phyloP scores from a whole-genome alignment of 2,329 filamentous ascomycete species.

The Clarireedia homoeocarpa region DNA sequence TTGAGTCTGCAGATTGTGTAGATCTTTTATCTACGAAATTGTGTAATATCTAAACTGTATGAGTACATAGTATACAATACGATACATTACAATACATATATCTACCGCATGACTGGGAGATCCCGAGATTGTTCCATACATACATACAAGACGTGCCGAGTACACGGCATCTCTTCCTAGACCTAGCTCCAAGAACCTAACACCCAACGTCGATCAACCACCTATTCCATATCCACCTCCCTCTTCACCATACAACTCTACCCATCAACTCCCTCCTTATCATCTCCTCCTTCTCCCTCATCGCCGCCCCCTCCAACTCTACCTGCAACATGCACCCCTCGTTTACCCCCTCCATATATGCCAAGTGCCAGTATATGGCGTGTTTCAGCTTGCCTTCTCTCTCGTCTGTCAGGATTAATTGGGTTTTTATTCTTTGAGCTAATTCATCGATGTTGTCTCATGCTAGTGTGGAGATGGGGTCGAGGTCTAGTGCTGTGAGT shows the following conservation, averaged over 20 bases:
- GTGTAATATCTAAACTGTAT: no score
- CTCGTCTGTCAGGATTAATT: neutral
- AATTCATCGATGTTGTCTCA: neutral
- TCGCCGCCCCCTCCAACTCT: slow-evolving; percentile 1
- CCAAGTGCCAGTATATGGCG: slow-evolving; percentile 5
- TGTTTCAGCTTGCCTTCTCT: slow-evolving; percentile 1
- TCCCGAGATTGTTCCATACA: no score
- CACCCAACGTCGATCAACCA: no score
- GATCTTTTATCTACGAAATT: no score
- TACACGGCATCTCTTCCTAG: no score
- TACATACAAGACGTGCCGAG: no score
- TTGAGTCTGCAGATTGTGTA: no score
- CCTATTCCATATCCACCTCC: no score
- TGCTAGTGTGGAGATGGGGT: neutral
- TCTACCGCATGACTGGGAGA: no score
- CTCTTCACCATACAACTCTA: neutral
- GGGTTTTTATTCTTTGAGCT: neutral
- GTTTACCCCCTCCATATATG: slow-evolving; percentile 6
- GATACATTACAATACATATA: no score
- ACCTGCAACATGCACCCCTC: slow-evolving; percentile 3
- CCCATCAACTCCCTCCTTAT: neutral
- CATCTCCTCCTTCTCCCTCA: neutral
- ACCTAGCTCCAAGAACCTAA: no score
- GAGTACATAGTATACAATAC: no score
- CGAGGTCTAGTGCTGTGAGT: neutral